A percentile compares a stretch with the other conserved stretches of the same genome.
phyloP scores from a whole-genome alignment of 2,329 filamentous ascomycete genomes.

The Colletotrichum echinochloae region DNA sequence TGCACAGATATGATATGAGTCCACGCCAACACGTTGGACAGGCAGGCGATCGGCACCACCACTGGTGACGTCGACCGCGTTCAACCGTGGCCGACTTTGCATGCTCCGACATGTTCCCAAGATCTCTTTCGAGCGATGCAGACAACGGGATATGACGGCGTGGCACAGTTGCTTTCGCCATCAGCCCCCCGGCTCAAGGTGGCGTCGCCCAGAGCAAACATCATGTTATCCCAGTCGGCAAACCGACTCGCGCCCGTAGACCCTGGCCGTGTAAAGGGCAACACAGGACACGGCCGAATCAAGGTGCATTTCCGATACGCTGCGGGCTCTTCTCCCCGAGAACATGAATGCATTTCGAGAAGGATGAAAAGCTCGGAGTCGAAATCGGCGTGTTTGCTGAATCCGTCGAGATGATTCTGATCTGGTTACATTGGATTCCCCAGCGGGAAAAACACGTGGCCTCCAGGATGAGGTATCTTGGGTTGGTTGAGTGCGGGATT shows the following conservation, averaged over 20 bases:
- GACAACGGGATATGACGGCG: background rate
- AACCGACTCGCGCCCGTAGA: background rate
- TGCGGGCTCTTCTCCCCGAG: background rate
- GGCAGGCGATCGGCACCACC: background rate
- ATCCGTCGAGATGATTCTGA: background rate
- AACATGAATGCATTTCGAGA: background rate
- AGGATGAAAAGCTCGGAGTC: no score
- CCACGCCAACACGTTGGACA: background rate
- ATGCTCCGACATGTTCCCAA: background rate
- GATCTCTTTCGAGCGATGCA: background rate
- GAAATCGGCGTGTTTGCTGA: background rate
- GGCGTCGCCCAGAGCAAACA: background rate
- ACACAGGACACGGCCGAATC: background rate
- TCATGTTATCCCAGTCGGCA: background rate
- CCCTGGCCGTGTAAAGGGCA: background rate
- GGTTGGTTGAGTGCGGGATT: background rate
- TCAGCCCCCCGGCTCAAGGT: background rate
- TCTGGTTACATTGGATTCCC: background rate
- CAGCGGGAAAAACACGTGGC: background rate
- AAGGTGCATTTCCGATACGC: background rate
- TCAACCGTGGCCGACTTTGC: no score
- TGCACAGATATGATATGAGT: accelerated
- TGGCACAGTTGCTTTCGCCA: background rate
- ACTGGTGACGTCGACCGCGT: background rate
- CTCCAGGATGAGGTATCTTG: background rate